phyloP scores from a whole-genome alignment of 495 filamentous ascomycete genomes.

The Mycothermus thermophilus region DNA sequence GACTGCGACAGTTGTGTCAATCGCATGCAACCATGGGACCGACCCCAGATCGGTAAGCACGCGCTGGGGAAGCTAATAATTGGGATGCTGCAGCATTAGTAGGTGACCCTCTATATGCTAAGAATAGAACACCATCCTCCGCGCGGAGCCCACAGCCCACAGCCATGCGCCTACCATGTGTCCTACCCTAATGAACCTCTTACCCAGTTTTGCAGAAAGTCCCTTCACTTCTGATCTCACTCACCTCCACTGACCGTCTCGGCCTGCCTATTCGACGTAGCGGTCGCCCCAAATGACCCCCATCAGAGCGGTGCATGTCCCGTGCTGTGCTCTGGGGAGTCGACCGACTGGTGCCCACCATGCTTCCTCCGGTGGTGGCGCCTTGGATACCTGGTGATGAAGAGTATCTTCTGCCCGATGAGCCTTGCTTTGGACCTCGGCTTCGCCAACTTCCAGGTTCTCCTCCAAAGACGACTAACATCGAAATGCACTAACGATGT shows the following conservation, averaged over 20 bases:
- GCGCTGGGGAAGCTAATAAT: constrained; percentile 23
- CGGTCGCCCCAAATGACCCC: constrained; percentile 15
- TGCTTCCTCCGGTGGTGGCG: no score
- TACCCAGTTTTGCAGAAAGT: constrained; percentile 10
- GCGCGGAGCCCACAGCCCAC: constrained; percentile 14
- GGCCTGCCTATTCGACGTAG: constrained; percentile 8
- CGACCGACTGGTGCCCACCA: no score
- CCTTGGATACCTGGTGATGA: no score
- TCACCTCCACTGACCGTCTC: constrained; percentile 3
- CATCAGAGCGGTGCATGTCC: constrained; percentile 1
- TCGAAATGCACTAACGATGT: no score
- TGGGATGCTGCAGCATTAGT: constrained; percentile 26
- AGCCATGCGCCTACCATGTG: no score
- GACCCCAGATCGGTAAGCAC: constrained; percentile 29
- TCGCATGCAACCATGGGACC: constrained; percentile 26
- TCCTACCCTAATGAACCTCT: no score
- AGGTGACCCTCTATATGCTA: constrained; percentile 26
- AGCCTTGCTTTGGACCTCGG: no score
- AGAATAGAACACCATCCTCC: constrained; percentile 25
- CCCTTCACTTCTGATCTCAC: constrained; percentile 14
- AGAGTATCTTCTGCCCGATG: no score
- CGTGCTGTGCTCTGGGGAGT: no score
- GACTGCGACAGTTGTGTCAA: no score
- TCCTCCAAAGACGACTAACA: no score
- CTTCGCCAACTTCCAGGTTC: no score